Percentiles rank a stretch among this genome's conserved stretches.
Evolutionary conservation across 2,329 filamentous ascomycete genomes (phyloP).

Genomic region (Fusarium lyarnte): DNA sequence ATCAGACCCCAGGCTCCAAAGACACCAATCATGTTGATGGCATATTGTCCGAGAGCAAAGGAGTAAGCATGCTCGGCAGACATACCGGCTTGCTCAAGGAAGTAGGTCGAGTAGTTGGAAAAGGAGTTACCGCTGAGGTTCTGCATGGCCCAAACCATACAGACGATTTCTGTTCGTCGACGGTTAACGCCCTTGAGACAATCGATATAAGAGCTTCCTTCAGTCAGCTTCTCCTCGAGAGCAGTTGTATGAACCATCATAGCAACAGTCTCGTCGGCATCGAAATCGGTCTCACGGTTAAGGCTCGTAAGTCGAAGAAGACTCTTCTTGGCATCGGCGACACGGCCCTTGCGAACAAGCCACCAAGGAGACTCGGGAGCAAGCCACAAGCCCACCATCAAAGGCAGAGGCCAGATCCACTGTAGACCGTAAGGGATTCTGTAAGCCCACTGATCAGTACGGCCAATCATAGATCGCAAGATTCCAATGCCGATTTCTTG

Average conservation of each 20-base stretch:
- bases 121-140: conserved; percentile 72
- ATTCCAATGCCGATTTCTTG: conserved; percentile 79
- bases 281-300: conserved; percentile 74
- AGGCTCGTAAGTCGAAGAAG: conserved; percentile 72
- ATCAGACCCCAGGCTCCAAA: conserved; percentile 86
- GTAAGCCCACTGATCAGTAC: conserved; percentile 74
- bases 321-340: conserved; percentile 72
- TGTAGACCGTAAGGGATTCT: conserved; percentile 77
- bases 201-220: conserved; percentile 78
- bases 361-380: conserved; percentile 79
- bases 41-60: conserved; percentile 71
- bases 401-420: conserved; percentile 80
- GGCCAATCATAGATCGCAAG: conserved; percentile 72
- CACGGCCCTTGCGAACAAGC: conserved; percentile 73
- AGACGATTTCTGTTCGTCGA: conserved; percentile 78
- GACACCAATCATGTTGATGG: conserved; percentile 81
- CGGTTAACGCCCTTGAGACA: conserved; percentile 84
- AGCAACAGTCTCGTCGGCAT: conserved; percentile 84
- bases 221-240: conserved; percentile 78
- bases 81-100: conserved; percentile 68
- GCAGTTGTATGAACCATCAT: conserved; percentile 94
- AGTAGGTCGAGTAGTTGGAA: conserved; percentile 73
- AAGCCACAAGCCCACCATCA: conserved; percentile 72
- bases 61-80: conserved; percentile 59
- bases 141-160: conserved; percentile 71